Base-by-base conservation (phyloP, 2,329 filamentous ascomycete genomes). In the Alternaria arbusti region DNA sequence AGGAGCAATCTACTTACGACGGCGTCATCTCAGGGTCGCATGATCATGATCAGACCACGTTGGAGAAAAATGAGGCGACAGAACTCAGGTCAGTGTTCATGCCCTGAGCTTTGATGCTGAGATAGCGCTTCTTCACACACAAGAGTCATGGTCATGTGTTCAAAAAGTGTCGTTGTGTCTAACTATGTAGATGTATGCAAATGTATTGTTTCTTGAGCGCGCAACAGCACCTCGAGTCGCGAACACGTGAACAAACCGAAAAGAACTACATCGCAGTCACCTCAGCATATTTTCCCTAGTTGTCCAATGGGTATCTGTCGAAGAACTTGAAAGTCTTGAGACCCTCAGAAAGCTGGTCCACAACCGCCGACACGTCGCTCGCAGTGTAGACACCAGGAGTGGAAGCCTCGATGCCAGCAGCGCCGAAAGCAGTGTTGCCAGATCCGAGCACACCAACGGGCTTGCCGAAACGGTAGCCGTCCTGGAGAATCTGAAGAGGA, bases 391-490 rank as follows among this genome's bases (percentile, higher is more conserved):
- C 77, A 65, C 84, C 82, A 49, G 82, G 81, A 2, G 77, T 72
- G 0, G 77, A 73, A 0, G 71, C 63, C 51, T 78, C 70, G 54
- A 90, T 84, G 2, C 84, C 84, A 0, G 83, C 82, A 12, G 76
- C 78, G 1, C 74, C 66, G 6, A 87, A 77, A 5, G 83, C 81
- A 5, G 61, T 57, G n/a, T 68, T 79, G 0, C 78, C 79, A 12
- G 72, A 77, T 2, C 88, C 89, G 1, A 91, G 67, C 26, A 86
- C 87, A 13, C 83, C 89, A 23, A 93, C 81, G 0, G 91, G 88
- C 83, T 93, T 93, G 5, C 90, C 90, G 82, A 88, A 93, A 23
- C 86, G 82, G 80, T 88, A 93, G 0, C 84, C 87, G 71, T 89
- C 86, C 15, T 83, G 74, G 17, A 92, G 76, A 54, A 93, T 89